Conservation (phyloP, 2,329 filamentous ascomycete genomes). For the Xylaria polymorpha region DNA sequence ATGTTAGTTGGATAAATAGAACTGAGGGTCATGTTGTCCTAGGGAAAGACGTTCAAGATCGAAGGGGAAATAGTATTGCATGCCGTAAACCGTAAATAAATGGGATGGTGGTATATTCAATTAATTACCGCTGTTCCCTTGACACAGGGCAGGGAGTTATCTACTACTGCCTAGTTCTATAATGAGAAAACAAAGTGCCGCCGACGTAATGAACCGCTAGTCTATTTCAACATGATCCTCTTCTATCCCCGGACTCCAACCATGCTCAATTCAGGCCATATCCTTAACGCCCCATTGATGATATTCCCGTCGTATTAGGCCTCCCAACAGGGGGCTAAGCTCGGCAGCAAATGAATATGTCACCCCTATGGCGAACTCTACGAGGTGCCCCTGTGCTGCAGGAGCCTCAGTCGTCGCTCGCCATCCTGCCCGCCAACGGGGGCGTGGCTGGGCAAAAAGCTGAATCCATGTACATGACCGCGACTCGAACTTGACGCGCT, state of each 20-base stretch:
- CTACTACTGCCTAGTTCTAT: not conserved
- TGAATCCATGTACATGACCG: conserved; percentile 45
- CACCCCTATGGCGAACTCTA: conserved; percentile 12
- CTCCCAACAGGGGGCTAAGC: not conserved
- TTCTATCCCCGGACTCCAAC: conserved; percentile 9
- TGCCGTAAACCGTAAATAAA: not conserved
- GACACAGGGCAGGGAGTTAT: too few species aligned
- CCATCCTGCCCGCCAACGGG: conserved; percentile 43
- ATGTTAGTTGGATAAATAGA: not conserved
- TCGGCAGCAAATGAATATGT: not conserved
- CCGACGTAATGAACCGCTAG: conserved; percentile 17
- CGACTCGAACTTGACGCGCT: conserved; percentile 40
- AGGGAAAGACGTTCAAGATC: not conserved
- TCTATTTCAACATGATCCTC: conserved; percentile 21
- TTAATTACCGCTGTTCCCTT: too few species aligned
- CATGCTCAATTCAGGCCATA: conserved; percentile 20
- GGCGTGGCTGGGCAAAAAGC: conserved; percentile 45
- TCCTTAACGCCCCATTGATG: conserved; percentile 28
- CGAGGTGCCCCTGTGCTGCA: conserved; percentile 45
- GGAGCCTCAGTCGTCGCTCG: conserved; percentile 45
- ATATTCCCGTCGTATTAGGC: not conserved
- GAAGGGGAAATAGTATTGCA: not conserved
- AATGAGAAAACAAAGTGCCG: conserved; percentile 2
- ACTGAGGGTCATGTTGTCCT: not conserved
- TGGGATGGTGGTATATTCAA: not conserved